Evolutionary conservation across 2,329 filamentous ascomycete genomes (phyloP).

Genomic region (Metarhizium rileyi): DNA sequence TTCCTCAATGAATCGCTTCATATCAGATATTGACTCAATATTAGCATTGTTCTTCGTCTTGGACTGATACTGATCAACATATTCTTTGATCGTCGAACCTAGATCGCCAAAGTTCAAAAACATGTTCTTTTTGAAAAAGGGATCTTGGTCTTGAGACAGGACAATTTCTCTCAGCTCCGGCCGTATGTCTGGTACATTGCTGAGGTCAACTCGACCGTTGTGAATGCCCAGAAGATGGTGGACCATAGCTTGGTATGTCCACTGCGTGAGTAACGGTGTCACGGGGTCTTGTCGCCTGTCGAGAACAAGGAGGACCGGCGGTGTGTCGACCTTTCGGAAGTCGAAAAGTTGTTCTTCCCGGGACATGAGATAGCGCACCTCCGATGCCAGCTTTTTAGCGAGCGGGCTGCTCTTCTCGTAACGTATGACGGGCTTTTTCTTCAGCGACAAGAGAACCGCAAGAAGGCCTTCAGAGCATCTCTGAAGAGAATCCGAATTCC

Average conservation of each 20-base stretch:
- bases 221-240: conserved; percentile 90
- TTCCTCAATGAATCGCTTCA: conserved; percentile 99
- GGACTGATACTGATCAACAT: conserved; percentile 94
- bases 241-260: conserved; percentile 99
- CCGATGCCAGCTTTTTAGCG: conserved; percentile 85
- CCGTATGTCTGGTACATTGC: conserved; percentile 71
- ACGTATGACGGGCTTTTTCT: conserved; percentile 92
- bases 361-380: conserved; percentile 84
- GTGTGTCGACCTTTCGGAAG: conserved; percentile 88
- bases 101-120: conserved; percentile 95
- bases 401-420: conserved; percentile 87
- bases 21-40: conserved; percentile 93
- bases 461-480: conserved; percentile 80
- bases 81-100: conserved; percentile 93
- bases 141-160: conserved; percentile 90
- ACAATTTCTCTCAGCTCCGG: conserved; percentile 91
- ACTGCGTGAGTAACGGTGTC: conserved; percentile 88
- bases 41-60: conserved; percentile 96
- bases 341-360: conserved; percentile 97
- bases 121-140: conserved; percentile 99
- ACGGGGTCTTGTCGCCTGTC: conserved; percentile 92
- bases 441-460: conserved; percentile 75
- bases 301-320: conserved; percentile 81
- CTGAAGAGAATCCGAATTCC: conserved; percentile 84
- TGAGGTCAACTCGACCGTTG: conserved; percentile 88